These are phyloP conservation scores for Trichomonascaceae sp. DNA, from an alignment of 1,139 yeast genomes.

Conservation along the genomic window DNA sequence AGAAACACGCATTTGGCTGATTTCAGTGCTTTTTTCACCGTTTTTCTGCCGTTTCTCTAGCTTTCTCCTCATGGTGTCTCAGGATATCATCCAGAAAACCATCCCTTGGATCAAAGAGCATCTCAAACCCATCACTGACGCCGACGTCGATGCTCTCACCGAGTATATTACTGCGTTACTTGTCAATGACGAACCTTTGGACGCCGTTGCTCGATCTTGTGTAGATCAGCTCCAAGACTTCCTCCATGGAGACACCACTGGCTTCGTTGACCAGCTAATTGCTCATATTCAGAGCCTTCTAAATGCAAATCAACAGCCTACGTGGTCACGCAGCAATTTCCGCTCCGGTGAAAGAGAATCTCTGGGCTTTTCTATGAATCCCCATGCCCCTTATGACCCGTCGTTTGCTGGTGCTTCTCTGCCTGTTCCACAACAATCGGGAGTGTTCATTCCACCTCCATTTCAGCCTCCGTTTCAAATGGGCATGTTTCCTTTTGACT, in stretches of 20 bases:
- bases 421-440: slow-evolving; percentile 11
- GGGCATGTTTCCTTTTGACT: neutral
- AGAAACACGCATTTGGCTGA: neutral
- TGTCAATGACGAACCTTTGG: slow-evolving; percentile 32
- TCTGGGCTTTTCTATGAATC: slow-evolving; percentile 3
- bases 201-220: slow-evolving; percentile 31
- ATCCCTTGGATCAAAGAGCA: slow-evolving; percentile 36
- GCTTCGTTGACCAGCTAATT: slow-evolving; percentile 31
- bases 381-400: slow-evolving; percentile 1
- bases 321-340: slow-evolving; percentile 19
- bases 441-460: slow-evolving; percentile 25
- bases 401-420: neutral
- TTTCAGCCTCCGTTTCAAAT: slow-evolving; percentile 14
- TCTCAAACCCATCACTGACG: slow-evolving; percentile 33
- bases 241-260: slow-evolving; percentile 25
- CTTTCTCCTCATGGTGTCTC: slow-evolving; percentile 16
- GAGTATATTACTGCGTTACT: slow-evolving; percentile 43
- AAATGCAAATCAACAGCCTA: slow-evolving; percentile 10
- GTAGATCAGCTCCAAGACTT: slow-evolving; percentile 36
- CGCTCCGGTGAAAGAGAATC: slow-evolving; percentile 13
- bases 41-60: neutral
- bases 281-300: slow-evolving; percentile 19
- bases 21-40: neutral
- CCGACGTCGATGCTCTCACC: slow-evolving; percentile 40
- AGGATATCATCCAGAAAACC: slow-evolving; percentile 20